Base-by-base conservation (phyloP, 805 yeast species). In the Candida ipomoeae region DNA sequence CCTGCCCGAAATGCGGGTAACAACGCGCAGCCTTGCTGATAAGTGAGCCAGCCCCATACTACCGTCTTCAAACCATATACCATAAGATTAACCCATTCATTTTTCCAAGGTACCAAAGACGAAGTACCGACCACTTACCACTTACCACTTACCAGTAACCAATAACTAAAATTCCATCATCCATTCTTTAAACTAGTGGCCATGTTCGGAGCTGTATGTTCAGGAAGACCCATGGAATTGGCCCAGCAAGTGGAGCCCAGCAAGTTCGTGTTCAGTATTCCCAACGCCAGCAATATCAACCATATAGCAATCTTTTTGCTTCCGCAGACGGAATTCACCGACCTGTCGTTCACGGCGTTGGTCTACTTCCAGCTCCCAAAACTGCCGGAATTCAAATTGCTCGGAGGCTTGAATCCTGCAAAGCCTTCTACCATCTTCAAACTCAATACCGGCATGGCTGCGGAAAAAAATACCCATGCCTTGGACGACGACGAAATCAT, bases 371-470 rank as follows among this genome's bases (percentile, higher is more conserved):
- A 92, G 64, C 69, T 91, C 47, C 90, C 91, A 13, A 73, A 77
- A 8, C 69, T 75, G 46, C 77, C 74, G 20, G 78, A 85, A 31
- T 87, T 85, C 66, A 79, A 79, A 55, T 71, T 88, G 13, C 74
- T 85, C 49, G 92, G 92, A 3, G 83, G 83, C 11, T 62, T 86
- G 26, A 78, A 79, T 41, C 68, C 75, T 0, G 70, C 67, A 35
- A 94, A 92, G 64, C 98, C 95, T 35, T 87, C 96, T 51, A 96
- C 97, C 0, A 94, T 94, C 2, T 94, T 87, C 73, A 86, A 85
- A 62, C 79, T 92, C 51, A 88, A 84, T 62, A 75, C 74, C 54
- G 56, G 64, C 6, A 56, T 62, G 13, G 52, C 60, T 31, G 55
- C 46, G 8, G 46, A 44, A 20, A 23, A 40, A 54, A 14, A 26